Evolutionary conservation across 139 green algal species (phyloP).

Genomic region (Chlorella sp.): DNA sequence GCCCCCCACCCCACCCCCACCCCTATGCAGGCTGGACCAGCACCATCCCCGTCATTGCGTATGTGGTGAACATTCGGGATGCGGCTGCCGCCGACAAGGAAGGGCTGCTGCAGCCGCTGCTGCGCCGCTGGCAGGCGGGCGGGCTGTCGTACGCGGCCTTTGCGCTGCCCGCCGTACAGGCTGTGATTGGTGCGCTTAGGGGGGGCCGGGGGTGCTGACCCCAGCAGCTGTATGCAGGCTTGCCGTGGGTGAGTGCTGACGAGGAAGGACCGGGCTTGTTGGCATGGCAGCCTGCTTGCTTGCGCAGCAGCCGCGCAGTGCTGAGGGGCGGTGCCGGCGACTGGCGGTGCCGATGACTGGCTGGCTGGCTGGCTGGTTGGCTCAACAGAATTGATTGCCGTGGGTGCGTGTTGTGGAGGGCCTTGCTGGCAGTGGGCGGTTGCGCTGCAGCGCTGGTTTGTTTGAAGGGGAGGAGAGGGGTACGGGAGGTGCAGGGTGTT

Average conservation of each 20-base stretch:
- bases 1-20: too few relatives aligned
- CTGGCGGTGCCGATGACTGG: too few relatives aligned
- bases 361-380: too few relatives aligned
- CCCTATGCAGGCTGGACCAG: slow-evolving; percentile 4
- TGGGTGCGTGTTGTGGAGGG: too few relatives aligned
- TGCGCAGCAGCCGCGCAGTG: too few relatives aligned
- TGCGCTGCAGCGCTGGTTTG: too few relatives aligned
- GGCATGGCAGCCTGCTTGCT: background rate
- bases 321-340: too few relatives aligned
- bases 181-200: background rate
- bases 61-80: slow-evolving; percentile 62
- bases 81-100: slow-evolving; percentile 55
- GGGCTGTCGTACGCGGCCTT: slow-evolving; percentile 33
- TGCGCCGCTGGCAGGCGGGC: slow-evolving; percentile 53
- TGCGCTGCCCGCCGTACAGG: slow-evolving; percentile 46
- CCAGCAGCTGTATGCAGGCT: background rate
- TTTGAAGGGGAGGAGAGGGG: too few relatives aligned
- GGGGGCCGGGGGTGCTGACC: too few relatives aligned
- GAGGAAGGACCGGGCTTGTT: background rate
- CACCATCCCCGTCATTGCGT: slow-evolving; percentile 39
- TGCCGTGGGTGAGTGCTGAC: background rate
- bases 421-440: too few relatives aligned
- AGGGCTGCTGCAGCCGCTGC: slow-evolving; percentile 60
- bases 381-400: too few relatives aligned
- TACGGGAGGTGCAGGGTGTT: too few relatives aligned